These are phyloP conservation scores for Eucalyptus sp. DNA, from an alignment of 345 rosid species.

Conservation along the genomic window DNA sequence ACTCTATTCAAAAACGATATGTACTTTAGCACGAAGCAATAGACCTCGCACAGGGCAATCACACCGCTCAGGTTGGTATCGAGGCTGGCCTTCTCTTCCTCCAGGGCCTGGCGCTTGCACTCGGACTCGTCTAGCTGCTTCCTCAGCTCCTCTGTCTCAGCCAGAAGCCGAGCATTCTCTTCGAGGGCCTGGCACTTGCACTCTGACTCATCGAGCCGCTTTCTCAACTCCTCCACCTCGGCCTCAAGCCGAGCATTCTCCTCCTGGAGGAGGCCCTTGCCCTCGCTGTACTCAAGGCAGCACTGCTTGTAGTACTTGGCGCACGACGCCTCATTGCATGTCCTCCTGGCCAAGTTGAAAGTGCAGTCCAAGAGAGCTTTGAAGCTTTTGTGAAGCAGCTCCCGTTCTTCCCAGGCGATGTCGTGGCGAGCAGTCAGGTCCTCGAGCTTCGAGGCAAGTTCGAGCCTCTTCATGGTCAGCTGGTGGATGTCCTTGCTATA, in stretches of 20 bases:
- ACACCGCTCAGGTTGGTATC: neutral
- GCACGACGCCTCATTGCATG: neutral
- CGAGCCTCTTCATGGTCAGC: neutral
- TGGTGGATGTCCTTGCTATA: neutral
- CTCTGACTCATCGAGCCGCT: neutral
- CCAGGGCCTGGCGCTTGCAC: neutral
- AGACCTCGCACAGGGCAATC: neutral
- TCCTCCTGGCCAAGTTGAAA: neutral
- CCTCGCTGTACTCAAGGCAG: neutral
- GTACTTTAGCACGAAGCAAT: neutral
- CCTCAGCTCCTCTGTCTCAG: neutral
- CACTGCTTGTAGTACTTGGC: neutral
- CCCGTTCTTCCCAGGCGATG: neutral
- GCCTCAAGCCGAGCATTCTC: neutral
- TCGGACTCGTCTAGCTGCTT: neutral
- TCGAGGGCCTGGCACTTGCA: neutral
- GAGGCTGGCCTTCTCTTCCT: neutral
- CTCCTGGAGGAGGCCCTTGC: neutral
- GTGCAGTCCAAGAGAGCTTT: neutral
- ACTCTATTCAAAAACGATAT: neutral
- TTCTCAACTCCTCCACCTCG: neutral
- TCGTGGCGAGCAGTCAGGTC: neutral
- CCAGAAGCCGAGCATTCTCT: neutral
- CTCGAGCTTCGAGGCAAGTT: neutral
- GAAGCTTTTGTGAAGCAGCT: neutral